Evolutionary conservation across 805 yeast genomes (phyloP), one percentile per base, ranked within the genome.

Genomic region (Clavispora fructus): DNA sequence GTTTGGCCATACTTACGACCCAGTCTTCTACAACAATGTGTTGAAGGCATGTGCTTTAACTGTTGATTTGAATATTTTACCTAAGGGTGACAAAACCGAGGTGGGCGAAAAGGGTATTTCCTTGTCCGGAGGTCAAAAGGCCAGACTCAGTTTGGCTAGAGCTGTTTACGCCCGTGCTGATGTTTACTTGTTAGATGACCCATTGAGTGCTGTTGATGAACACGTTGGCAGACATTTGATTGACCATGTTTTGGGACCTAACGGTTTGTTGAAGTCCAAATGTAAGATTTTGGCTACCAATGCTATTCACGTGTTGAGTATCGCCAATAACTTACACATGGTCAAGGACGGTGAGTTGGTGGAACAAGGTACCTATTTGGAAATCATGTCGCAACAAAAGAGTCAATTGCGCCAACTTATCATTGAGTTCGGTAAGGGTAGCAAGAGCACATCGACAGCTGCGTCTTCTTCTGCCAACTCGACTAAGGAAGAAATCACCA

Each of bases 91-190:
- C 63, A 75, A 74, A 43, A 94, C 99, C 6, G 80, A 87, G 56
- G 98, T 94, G 47, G 99, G 99, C 52, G 99, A 94, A 69, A 89
- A 92, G 64, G 99, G 99, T 53, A 91, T 94, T 43, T 88, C 97
- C 12, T 74, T 94, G 42, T 87, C 96, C 37, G 99, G 99, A 43
- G 99, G 99, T 39, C 99, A 94, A 66, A 94, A 94, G 74, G 98
- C 99, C 0, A 82, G 99, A 63, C 75, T 94, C 32, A 83, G 96
- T 1, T 76, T 94, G 44, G 99, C 99, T 0, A 80, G 99, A 62
- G 97, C 99, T 11, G 96, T 94, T 9, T 94, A 94, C 62, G 79
- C 96, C 11, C 77, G 98, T 53, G 95, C 98, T 3, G 98, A 94
- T 60, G 80, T 94, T 28, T 90, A 88, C 62, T 68, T 94, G 35